Conservation (phyloP, 208 protist species). For the Tritrichomonas musculus region DNA sequence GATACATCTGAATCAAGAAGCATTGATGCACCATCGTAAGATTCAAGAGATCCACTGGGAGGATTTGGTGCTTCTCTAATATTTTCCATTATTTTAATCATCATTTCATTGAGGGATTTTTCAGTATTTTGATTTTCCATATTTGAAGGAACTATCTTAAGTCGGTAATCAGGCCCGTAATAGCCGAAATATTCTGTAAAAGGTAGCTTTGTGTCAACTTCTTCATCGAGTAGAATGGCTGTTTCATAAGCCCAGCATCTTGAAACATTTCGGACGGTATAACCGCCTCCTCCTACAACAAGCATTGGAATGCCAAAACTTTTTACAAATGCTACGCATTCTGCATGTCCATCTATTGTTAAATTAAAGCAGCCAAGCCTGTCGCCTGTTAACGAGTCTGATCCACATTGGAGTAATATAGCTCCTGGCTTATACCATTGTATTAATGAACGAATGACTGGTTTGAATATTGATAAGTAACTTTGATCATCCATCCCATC, state of each 20-base stretch:
- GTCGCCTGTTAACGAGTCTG: slow-evolving; percentile 91
- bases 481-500: slow-evolving; percentile 68
- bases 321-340: slow-evolving; percentile 68
- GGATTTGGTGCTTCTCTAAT: neutral
- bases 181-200: neutral
- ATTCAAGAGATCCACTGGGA: slow-evolving; percentile 36
- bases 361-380: slow-evolving; percentile 90
- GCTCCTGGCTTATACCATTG: slow-evolving; percentile 79
- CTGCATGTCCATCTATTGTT: slow-evolving; percentile 68
- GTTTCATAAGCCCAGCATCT: slow-evolving; percentile 35
- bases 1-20: too few relatives aligned
- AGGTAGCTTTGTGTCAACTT: neutral
- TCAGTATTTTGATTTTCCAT: slow-evolving; percentile 28
- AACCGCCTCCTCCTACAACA: slow-evolving; percentile 26
- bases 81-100: slow-evolving; percentile 11
- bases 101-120: neutral
- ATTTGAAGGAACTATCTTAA: slow-evolving; percentile 56
- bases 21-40: slow-evolving; percentile 58
- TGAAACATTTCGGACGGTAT: slow-evolving; percentile 12
- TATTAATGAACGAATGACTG: slow-evolving; percentile 78
- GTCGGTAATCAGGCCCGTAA: slow-evolving; percentile 53
- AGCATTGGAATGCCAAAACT: slow-evolving; percentile 27
- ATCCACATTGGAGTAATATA: slow-evolving; percentile 96
- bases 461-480: slow-evolving; percentile 82
- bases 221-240: neutral